phyloP scores from a whole-genome alignment of 1,284 basidiomycete species.

The Tilletiaria anomala region DNA sequence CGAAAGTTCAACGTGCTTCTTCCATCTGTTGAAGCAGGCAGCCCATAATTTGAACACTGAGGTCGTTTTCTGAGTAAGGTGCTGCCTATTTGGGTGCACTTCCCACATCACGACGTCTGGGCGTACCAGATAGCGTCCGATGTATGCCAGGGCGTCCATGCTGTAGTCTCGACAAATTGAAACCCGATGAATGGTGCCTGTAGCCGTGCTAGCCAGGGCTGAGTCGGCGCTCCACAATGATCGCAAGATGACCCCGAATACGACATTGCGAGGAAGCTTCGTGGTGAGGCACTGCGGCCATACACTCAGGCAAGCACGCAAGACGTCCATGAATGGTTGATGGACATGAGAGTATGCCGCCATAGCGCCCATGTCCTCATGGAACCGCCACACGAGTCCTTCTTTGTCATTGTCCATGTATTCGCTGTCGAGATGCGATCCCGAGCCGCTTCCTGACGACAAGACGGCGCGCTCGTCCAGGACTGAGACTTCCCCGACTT shows the following conservation, averaged over 20 bases:
- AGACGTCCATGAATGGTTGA: slow-evolving; percentile 55
- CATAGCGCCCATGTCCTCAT: slow-evolving; percentile 44
- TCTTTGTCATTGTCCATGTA: slow-evolving; percentile 35
- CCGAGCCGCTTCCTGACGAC: slow-evolving; percentile 1
- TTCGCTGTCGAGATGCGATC: slow-evolving; percentile 1
- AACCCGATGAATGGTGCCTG: slow-evolving; percentile 42
- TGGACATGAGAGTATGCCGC: slow-evolving; percentile 53
- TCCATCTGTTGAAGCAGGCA: slow-evolving; percentile 57
- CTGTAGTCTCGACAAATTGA: slow-evolving; percentile 12
- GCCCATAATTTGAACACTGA: slow-evolving; percentile 59
- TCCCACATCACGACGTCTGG: slow-evolving; percentile 56
- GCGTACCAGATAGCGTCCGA: slow-evolving; percentile 57
- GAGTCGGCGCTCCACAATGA: slow-evolving; percentile 68
- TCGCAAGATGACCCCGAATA: slow-evolving; percentile 64
- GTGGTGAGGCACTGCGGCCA: slow-evolving; percentile 63
- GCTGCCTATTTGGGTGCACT: slow-evolving; percentile 48
- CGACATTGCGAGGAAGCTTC: slow-evolving; percentile 46
- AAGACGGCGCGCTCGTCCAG: slow-evolving; percentile 62
- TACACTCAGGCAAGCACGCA: slow-evolving; percentile 65
- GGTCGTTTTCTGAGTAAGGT: slow-evolving; percentile 53
- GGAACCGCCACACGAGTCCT: slow-evolving; percentile 46
- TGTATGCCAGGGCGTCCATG: background rate
- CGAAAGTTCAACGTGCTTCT: background rate
- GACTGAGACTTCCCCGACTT: slow-evolving; percentile 61
- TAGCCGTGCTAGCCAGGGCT: slow-evolving; percentile 53